Percentiles rank a stretch among this genome's conserved stretches.
phyloP scores from a whole-genome alignment of 305 asterid genomes.

The Solanum aculeatissimum region DNA sequence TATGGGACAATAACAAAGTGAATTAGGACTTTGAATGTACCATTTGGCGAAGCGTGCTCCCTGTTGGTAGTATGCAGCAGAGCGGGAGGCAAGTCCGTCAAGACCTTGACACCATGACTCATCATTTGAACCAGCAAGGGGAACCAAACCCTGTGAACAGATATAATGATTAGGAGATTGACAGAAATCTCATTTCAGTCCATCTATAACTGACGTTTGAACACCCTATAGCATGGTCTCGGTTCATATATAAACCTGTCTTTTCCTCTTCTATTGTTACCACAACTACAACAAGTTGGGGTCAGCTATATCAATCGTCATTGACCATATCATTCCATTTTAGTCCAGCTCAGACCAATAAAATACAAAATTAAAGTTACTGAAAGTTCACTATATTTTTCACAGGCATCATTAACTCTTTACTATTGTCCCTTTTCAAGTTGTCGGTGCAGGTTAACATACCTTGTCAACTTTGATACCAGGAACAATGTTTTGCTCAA shows the following conservation, averaged over 20 bases:
- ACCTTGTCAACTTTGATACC: constrained; percentile 95
- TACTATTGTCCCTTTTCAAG: background rate
- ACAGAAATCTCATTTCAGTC: background rate
- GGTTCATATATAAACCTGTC: background rate
- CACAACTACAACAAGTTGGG: too few relatives aligned
- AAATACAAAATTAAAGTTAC: background rate
- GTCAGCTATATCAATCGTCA: background rate
- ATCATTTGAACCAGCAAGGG: constrained; percentile 77
- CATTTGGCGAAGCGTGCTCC: constrained; percentile 97
- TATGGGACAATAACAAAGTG: background rate
- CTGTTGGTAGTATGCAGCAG: constrained; percentile 87
- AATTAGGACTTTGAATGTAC: constrained; percentile 12
- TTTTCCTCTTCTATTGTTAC: background rate
- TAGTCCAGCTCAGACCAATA: background rate
- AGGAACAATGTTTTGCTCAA: constrained; percentile 68
- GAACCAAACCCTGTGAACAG: constrained; percentile 67
- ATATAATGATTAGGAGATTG: background rate
- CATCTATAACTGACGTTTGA: too few relatives aligned
- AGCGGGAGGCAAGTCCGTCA: constrained; percentile 88
- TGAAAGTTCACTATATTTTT: background rate
- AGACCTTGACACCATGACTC: constrained; percentile 98
- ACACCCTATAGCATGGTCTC: too few relatives aligned
- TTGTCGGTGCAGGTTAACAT: background rate
- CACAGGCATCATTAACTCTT: background rate
- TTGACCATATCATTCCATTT: background rate